phyloP scores from a whole-genome alignment of 345 rosid genomes.

The Cochlearia excelsa region DNA sequence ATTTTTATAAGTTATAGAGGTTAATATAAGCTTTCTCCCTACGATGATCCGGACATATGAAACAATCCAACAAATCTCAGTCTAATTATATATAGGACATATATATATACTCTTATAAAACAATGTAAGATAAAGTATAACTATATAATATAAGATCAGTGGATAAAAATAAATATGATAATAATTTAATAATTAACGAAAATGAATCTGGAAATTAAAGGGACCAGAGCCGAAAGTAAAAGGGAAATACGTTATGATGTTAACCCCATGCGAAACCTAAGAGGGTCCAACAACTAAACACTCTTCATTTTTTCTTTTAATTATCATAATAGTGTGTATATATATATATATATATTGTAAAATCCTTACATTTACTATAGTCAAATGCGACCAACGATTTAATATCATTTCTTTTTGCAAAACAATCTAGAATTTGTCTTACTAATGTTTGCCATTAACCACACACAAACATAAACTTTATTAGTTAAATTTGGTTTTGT shows the following conservation, averaged over 20 bases:
- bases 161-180: slow-evolving; percentile 24
- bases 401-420: slow-evolving; percentile 11
- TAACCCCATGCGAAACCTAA: slow-evolving; percentile 33
- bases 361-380: slow-evolving; percentile 26
- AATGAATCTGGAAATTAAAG: slow-evolving; percentile 27
- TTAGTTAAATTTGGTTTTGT: background rate
- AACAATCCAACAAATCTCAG: slow-evolving; percentile 8
- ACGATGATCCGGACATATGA: slow-evolving; percentile 12
- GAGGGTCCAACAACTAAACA: slow-evolving; percentile 39
- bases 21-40: no score
- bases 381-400: slow-evolving; percentile 26
- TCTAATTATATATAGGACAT: slow-evolving; percentile 11
- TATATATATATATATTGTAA: slow-evolving; percentile 1
- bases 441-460: slow-evolving; percentile 40
- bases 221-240: slow-evolving; percentile 40
- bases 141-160: slow-evolving; percentile 21
- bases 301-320: slow-evolving; percentile 5
- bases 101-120: background rate
- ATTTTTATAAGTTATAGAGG: no score
- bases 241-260: slow-evolving; percentile 32
- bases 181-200: slow-evolving; percentile 21
- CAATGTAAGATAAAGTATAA: background rate
- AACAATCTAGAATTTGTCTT: slow-evolving; percentile 36
- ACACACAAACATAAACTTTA: slow-evolving; percentile 23
- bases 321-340: background rate